Percentiles rank a stretch among this genome's conserved stretches.
phyloP scores from a whole-genome alignment of 179 eudicot genomes.

The Silene coronaria region DNA sequence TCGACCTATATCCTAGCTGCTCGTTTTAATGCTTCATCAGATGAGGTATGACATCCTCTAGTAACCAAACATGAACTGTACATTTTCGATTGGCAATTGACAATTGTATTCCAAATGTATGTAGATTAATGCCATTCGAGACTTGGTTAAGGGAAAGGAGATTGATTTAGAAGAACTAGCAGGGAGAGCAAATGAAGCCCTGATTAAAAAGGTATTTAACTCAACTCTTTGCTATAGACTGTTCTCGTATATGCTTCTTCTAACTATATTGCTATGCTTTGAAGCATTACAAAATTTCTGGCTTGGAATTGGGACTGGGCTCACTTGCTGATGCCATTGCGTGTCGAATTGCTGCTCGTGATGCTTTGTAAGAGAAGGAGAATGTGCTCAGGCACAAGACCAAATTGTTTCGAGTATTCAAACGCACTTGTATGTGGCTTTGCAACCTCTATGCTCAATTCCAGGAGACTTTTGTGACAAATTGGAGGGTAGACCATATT shows the following conservation, averaged over 20 bases:
- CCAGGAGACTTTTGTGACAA: background rate
- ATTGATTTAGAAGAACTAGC: slow-evolving; percentile 59
- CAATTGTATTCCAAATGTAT: background rate
- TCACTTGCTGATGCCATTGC: slow-evolving; percentile 75
- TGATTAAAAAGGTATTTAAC: slow-evolving; percentile 59
- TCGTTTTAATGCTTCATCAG: slow-evolving; percentile 43
- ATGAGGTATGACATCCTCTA: slow-evolving; percentile 22
- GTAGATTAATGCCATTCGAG: slow-evolving; percentile 54
- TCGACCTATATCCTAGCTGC: slow-evolving; percentile 73
- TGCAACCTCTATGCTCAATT: background rate
- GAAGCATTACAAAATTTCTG: slow-evolving; percentile 81
- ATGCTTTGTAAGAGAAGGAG: slow-evolving; percentile 48
- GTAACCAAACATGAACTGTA: background rate
- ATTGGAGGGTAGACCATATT: background rate
- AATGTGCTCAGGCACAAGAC: background rate
- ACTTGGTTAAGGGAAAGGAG: slow-evolving; percentile 63
- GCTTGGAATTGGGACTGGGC: slow-evolving; percentile 56
- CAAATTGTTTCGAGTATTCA: background rate
- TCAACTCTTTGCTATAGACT: background rate
- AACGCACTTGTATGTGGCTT: background rate
- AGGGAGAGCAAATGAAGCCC: slow-evolving; percentile 61
- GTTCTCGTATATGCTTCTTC: background rate
- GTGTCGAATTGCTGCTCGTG: slow-evolving; percentile 86
- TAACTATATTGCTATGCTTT: background rate
- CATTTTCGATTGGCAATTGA: slow-evolving; percentile 1